A percentile compares a stretch with the other conserved stretches of the same genome.
Evolutionary conservation across 2,329 filamentous ascomycete species (phyloP).

Genomic region (Xylaria sp.): DNA sequence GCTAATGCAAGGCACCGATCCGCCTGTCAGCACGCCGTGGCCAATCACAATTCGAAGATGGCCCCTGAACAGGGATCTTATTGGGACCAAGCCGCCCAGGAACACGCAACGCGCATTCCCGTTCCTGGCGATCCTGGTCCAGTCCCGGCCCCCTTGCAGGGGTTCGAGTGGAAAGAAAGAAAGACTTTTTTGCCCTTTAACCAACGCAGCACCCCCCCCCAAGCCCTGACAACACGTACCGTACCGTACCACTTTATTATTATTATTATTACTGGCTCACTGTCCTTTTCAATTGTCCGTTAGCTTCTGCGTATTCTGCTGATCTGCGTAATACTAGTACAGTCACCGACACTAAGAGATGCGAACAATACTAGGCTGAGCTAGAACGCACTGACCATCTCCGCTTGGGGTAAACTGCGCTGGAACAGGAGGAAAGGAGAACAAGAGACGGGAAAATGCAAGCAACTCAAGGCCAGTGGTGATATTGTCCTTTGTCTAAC

Average conservation of each 20-base stretch:
- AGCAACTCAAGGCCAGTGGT: background rate
- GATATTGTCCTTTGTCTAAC: background rate
- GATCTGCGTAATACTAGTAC: conserved; percentile 10
- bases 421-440: background rate
- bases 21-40: conserved; percentile 29
- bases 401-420: background rate
- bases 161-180: conserved; percentile 23
- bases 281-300: conserved; percentile 1
- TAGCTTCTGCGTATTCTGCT: conserved; percentile 1
- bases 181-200: conserved; percentile 13
- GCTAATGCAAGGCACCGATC: conserved; percentile 40
- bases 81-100: conserved; percentile 3
- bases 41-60: conserved; percentile 18
- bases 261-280: conserved; percentile 3
- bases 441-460: background rate
- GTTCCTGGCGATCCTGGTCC: conserved; percentile 35
- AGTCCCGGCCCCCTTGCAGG: conserved; percentile 27
- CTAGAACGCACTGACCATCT: conserved; percentile 5
- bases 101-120: conserved; percentile 22
- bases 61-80: conserved; percentile 17
- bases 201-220: conserved; percentile 30
- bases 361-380: background rate
- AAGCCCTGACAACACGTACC: conserved; percentile 16
- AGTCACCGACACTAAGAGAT: background rate
- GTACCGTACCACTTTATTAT: background rate